Evolutionary conservation across 495 filamentous ascomycete genomes (phyloP).

Genomic region (Aspergillus bridgeri): DNA sequence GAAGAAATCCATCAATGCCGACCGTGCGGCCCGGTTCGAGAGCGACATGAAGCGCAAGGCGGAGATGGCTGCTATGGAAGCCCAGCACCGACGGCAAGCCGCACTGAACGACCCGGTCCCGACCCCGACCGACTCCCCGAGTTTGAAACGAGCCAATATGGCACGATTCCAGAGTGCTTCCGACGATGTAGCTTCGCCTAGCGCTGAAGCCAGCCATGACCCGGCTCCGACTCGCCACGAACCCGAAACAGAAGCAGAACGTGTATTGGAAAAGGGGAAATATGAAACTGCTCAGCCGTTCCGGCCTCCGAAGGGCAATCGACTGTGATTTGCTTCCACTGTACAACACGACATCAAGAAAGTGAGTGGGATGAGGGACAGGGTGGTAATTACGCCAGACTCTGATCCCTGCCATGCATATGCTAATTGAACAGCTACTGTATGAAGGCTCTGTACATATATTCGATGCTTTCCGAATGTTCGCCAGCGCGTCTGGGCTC

Average conservation of each 20-base stretch:
- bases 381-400: neutral
- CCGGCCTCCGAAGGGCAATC: conserved; percentile 73
- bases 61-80: conserved; percentile 57
- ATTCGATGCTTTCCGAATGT: neutral
- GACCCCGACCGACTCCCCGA: conserved; percentile 25
- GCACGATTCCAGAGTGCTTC: conserved; percentile 32
- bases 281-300: conserved; percentile 79
- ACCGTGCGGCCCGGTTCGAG: conserved; percentile 69
- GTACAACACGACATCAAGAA: neutral
- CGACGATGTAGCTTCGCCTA: conserved; percentile 69
- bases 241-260: conserved; percentile 66
- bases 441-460: neutral
- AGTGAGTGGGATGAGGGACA: neutral
- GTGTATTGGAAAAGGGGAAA: conserved; percentile 77
- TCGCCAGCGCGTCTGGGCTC: neutral
- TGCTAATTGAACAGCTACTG: neutral
- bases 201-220: conserved; percentile 72
- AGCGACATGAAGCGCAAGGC: conserved; percentile 62
- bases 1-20: conserved; percentile 88
- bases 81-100: conserved; percentile 41
- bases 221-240: conserved; percentile 85
- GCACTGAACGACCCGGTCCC: conserved; percentile 13
- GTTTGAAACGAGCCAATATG: conserved; percentile 35
- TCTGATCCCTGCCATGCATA: neutral
- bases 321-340: conserved; percentile 52